Evolutionary conservation across 768 basidiomycete genomes (phyloP).

Genomic region (Mycena vitilis): DNA sequence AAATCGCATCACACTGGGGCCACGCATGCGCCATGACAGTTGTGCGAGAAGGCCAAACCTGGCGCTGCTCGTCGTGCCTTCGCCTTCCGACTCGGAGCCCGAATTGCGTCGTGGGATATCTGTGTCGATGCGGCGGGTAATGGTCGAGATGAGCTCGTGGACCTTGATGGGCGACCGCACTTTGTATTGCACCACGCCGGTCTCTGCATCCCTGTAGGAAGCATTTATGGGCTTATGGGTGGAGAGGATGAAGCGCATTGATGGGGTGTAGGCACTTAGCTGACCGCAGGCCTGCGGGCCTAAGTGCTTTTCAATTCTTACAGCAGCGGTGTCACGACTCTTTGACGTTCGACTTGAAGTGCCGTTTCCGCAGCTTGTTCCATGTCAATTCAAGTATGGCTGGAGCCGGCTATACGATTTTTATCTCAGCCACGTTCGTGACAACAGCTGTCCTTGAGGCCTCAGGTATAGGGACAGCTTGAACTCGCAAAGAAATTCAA

Average conservation of each 20-base stretch:
- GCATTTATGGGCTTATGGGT: conserved; percentile 28
- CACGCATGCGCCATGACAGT: conserved; percentile 17
- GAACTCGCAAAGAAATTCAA: too few species aligned
- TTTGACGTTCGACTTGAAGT: too few species aligned
- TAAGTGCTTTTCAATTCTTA: too few species aligned
- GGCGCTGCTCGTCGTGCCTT: not conserved
- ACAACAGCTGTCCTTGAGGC: too few species aligned
- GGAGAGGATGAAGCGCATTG: conserved; percentile 25
- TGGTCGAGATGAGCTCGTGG: conserved; percentile 24
- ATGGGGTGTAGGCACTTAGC: too few species aligned
- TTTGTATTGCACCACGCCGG: conserved; percentile 25
- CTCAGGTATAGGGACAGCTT: too few species aligned
- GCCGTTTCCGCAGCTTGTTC: too few species aligned
- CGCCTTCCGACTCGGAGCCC: conserved; percentile 2
- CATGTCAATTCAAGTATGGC: too few species aligned
- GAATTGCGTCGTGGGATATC: conserved; percentile 28
- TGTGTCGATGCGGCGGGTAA: conserved; percentile 25
- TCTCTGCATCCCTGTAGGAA: conserved; percentile 19
- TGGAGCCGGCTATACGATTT: too few species aligned
- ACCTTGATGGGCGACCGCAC: conserved; percentile 23
- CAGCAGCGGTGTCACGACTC: too few species aligned
- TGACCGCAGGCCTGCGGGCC: too few species aligned
- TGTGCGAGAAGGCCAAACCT: conserved; percentile 24
- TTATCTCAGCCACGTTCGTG: too few species aligned
- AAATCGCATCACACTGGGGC: conserved; percentile 15